A percentile compares a stretch with the other conserved stretches of the same genome.
Conservation (phyloP, 192 early-diverging fungal genomes). For the Backusella circina region DNA sequence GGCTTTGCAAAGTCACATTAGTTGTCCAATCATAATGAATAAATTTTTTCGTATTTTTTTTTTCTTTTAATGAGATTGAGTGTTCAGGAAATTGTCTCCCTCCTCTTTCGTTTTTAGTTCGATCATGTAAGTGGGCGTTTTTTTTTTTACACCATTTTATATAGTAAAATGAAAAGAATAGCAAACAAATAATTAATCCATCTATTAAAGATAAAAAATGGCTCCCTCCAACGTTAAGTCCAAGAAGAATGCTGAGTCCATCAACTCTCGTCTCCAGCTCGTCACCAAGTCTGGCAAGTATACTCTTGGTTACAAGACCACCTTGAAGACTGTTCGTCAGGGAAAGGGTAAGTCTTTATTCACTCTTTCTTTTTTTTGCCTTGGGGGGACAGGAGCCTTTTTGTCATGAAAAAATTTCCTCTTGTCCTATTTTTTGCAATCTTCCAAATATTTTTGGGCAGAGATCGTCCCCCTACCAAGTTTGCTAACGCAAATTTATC, state of each 20-base stretch:
- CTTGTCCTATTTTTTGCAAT: constrained; percentile 5
- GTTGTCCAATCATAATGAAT: background rate
- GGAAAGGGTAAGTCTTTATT: constrained; percentile 74
- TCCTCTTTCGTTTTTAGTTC: constrained; percentile 13
- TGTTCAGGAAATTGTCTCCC: background rate
- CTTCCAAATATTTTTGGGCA: constrained; percentile 11
- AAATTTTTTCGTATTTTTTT: background rate
- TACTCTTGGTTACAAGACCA: constrained; percentile 98
- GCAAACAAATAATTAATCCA: background rate
- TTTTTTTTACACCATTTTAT: background rate
- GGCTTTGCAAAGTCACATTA: background rate
- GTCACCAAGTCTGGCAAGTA: constrained; percentile 99
- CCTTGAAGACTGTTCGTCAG: constrained; percentile 94
- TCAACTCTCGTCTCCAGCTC: constrained; percentile 97
- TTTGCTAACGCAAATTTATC: constrained; percentile 10
- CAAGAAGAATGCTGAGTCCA: constrained; percentile 89
- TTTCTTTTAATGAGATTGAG: background rate
- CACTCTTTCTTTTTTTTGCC: background rate
- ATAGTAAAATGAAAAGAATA: background rate
- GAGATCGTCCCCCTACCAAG: constrained; percentile 13
- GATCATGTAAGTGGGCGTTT: background rate
- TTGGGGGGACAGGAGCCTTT: constrained; percentile 18
- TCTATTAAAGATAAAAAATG: constrained; percentile 2
- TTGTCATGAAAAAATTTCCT: background rate
- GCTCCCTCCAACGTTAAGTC: constrained; percentile 61